A percentile compares a stretch with the other conserved stretches of the same genome.
phyloP scores from a whole-genome alignment of 192 early-diverging fungal species.

The Dispira simplex region DNA sequence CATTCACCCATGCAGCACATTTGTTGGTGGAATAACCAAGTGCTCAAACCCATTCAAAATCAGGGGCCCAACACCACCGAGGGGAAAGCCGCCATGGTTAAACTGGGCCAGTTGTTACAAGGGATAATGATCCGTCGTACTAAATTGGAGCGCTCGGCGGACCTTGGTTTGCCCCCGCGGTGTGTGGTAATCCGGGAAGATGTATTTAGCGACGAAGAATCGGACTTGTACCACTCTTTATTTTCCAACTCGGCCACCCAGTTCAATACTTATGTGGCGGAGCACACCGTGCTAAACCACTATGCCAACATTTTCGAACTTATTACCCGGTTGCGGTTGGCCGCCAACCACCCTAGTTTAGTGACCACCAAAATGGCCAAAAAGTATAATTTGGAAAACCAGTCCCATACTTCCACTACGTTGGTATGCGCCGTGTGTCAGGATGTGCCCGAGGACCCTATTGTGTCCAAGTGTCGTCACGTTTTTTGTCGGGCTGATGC shows the following conservation, averaged over 20 bases:
- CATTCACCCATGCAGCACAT: constrained; percentile 46
- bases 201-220: constrained; percentile 75
- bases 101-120: constrained; percentile 60
- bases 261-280: constrained; percentile 67
- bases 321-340: constrained; percentile 74
- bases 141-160: constrained; percentile 74
- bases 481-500: constrained; percentile 82
- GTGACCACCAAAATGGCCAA: constrained; percentile 40
- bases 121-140: constrained; percentile 83
- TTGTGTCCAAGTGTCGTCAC: constrained; percentile 71
- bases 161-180: constrained; percentile 76
- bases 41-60: constrained; percentile 79
- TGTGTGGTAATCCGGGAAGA: constrained; percentile 67
- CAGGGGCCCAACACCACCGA: constrained; percentile 37
- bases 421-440: constrained; percentile 77
- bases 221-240: constrained; percentile 76
- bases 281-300: constrained; percentile 77
- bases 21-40: constrained; percentile 84
- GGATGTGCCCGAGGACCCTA: constrained; percentile 77
- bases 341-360: constrained; percentile 79
- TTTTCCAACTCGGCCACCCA: constrained; percentile 56
- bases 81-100: constrained; percentile 48
- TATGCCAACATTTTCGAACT: constrained; percentile 91
- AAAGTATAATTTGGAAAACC: background rate
- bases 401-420: constrained; percentile 15